phyloP scores from a whole-genome alignment of 2,329 filamentous ascomycete species.

The Nemania serpens region DNA sequence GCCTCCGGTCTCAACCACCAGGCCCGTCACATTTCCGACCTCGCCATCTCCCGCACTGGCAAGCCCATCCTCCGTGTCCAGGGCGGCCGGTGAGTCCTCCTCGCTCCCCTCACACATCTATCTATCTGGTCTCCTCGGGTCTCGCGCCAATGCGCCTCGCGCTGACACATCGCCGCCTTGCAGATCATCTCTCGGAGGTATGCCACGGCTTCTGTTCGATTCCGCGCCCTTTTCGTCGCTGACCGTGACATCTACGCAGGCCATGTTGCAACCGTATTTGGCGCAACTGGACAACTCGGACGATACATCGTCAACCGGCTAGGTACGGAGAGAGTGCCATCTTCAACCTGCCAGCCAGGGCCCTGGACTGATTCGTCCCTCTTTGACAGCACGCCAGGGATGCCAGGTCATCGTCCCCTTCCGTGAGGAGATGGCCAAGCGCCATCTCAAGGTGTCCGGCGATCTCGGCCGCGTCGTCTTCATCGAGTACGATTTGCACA shows the following conservation, averaged over 20 bases:
- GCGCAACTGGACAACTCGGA: constrained; percentile 92
- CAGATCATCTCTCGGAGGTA: constrained; percentile 88
- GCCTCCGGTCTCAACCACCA: constrained; percentile 51
- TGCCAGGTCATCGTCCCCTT: constrained; percentile 92
- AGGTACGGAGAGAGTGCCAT: constrained; percentile 51
- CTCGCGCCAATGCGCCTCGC: constrained; percentile 31
- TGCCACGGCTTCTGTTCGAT: constrained; percentile 7
- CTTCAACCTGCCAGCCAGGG: background rate
- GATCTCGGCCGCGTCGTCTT: constrained; percentile 90
- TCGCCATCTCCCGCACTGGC: constrained; percentile 92
- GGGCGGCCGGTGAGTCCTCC: constrained; percentile 76
- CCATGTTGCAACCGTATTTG: constrained; percentile 96
- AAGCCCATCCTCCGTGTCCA: constrained; percentile 90
- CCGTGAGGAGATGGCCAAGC: constrained; percentile 97
- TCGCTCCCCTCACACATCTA: background rate
- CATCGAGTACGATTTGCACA: constrained; percentile 91
- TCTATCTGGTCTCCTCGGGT: background rate
- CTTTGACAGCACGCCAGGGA: constrained; percentile 77
- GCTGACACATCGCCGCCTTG: constrained; percentile 25
- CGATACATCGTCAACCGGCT: constrained; percentile 97
- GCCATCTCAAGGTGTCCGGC: constrained; percentile 94
- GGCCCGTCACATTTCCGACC: constrained; percentile 71
- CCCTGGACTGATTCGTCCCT: constrained; percentile 32
- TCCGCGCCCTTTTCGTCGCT: constrained; percentile 25
- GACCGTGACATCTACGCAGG: constrained; percentile 55